A percentile compares a stretch with the other conserved stretches of the same genome.
Conservation (phyloP, 225 moss, liverwort and hornwort species). For the Bryoerythrophyllum caledonicum region DNA sequence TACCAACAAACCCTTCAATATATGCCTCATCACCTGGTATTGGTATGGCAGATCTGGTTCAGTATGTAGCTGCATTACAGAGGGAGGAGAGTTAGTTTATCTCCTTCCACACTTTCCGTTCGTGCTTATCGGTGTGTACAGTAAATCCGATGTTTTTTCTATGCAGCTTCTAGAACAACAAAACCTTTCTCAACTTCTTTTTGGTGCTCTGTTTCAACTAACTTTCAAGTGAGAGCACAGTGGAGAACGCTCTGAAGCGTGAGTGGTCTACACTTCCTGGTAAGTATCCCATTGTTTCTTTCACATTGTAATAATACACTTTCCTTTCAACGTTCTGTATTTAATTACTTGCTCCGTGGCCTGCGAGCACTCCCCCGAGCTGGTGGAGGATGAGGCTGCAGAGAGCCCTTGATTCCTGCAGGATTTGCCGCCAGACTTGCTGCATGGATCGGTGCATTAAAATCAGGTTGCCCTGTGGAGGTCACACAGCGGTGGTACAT, state of each 20-base stretch:
- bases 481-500: conserved; percentile 95
- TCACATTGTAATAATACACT: neutral
- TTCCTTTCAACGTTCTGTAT: neutral
- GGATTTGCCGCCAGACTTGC: neutral
- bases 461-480: conserved; percentile 84
- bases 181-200: neutral
- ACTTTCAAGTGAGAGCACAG: neutral
- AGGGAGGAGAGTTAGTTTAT: neutral
- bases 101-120: neutral
- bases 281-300: neutral
- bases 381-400: conserved; percentile 55
- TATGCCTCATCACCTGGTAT: conserved; percentile 3
- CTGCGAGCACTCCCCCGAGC: conserved; percentile 28
- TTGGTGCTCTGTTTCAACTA: neutral
- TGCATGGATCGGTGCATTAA: conserved; percentile 42
- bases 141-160: neutral
- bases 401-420: conserved; percentile 5
- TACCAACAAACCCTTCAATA: conserved; percentile 10
- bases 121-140: conserved; percentile 4
- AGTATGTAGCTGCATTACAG: neutral
- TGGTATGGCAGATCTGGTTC: no score
- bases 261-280: neutral
- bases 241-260: neutral
- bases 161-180: neutral
- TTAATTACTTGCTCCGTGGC: conserved; percentile 1